These are phyloP conservation scores for Hericium coralloides DNA, from an alignment of 768 basidiomycete genomes.

Conservation along the genomic window DNA sequence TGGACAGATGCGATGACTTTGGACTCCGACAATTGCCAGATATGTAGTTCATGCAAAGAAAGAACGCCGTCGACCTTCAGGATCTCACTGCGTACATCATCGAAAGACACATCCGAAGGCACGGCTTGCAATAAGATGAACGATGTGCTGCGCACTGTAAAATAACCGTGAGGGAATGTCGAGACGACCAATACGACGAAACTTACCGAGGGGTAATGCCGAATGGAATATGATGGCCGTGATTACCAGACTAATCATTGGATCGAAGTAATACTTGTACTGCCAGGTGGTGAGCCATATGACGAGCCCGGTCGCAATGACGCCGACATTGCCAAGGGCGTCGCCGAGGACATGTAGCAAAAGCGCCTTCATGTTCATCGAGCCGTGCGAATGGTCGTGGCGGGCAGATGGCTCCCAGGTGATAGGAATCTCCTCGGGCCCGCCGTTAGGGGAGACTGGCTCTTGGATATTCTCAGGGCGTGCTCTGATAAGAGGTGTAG, in stretches of 20 bases:
- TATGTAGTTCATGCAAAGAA: constrained; percentile 88
- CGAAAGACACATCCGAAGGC: constrained; percentile 80
- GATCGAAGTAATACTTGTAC: constrained; percentile 90
- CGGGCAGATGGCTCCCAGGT: constrained; percentile 9
- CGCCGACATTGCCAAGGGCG: constrained; percentile 96
- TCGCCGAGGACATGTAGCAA: constrained; percentile 93
- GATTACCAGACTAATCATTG: constrained; percentile 87
- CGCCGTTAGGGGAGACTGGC: no score
- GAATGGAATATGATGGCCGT: constrained; percentile 95
- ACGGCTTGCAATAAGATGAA: constrained; percentile 95
- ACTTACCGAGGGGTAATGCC: constrained; percentile 78
- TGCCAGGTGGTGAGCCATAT: constrained; percentile 85
- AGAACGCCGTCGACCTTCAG: constrained; percentile 75
- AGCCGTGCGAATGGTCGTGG: constrained; percentile 45
- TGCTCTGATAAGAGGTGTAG: neutral
- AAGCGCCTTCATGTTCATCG: constrained; percentile 98
- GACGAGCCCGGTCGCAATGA: constrained; percentile 89
- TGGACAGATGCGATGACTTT: constrained; percentile 96
- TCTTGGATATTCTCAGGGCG: no score
- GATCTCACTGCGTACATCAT: constrained; percentile 81
- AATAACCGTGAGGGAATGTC: constrained; percentile 8
- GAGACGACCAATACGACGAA: neutral
- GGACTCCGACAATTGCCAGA: constrained; percentile 95
- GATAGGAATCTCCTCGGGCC: neutral
- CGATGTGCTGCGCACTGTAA: constrained; percentile 74